Percentiles rank a stretch among this genome's conserved stretches.
Conservation (phyloP, 2,329 filamentous ascomycete genomes). For the Magnaporthiopsis incrustans region DNA sequence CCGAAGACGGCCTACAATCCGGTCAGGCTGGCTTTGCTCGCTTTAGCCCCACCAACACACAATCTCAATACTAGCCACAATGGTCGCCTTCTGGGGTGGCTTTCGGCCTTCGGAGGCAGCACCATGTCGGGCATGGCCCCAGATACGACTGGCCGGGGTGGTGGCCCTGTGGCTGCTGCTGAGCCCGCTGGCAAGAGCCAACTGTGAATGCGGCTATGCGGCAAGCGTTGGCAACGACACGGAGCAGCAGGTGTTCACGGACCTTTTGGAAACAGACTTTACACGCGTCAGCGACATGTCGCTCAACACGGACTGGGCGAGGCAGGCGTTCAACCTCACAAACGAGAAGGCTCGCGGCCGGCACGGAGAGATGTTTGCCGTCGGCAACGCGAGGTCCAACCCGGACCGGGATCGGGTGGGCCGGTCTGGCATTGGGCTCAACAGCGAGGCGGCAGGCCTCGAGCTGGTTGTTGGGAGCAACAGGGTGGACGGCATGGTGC, state of each 20-base stretch:
- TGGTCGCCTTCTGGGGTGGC: background rate
- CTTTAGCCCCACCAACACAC: background rate
- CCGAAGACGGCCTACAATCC: background rate
- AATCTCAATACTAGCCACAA: background rate
- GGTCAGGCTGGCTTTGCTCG: background rate
- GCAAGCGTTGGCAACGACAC: conserved; percentile 36
- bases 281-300: conserved; percentile 42
- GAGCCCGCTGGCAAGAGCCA: conserved; percentile 23
- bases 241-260: conserved; percentile 50
- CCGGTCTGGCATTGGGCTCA: conserved; percentile 28
- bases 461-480: conserved; percentile 45
- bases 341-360: conserved; percentile 49
- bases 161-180: conserved; percentile 12
- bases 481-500: conserved; percentile 43
- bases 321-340: conserved; percentile 60
- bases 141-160: conserved; percentile 9
- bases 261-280: conserved; percentile 67
- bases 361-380: conserved; percentile 56
- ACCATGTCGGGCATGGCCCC: background rate
- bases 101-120: too few relatives aligned
- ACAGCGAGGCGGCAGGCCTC: conserved; percentile 42
- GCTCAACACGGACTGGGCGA: conserved; percentile 51
- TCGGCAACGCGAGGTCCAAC: conserved; percentile 45
- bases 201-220: conserved; percentile 68
- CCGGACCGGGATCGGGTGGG: conserved; percentile 33